These are phyloP conservation scores for Metschnikowia peoriensis DNA, from an alignment of 805 yeast genomes.

Conservation along the genomic window DNA sequence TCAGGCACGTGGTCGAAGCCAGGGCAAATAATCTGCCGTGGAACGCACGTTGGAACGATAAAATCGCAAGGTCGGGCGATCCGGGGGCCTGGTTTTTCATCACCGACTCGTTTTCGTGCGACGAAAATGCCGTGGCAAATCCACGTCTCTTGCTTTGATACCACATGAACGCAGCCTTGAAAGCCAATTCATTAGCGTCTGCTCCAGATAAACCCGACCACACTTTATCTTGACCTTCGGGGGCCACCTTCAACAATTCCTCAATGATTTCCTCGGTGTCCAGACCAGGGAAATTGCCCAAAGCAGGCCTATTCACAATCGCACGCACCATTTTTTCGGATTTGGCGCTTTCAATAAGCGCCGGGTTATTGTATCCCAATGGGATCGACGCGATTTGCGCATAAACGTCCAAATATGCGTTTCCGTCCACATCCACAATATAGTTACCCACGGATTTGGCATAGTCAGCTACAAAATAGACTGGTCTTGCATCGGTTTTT, in stretches of 20 bases:
- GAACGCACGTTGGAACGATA: conserved; percentile 87
- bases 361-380: conserved; percentile 84
- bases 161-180: conserved; percentile 84
- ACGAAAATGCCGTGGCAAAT: conserved; percentile 53
- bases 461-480: conserved; percentile 75
- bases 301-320: conserved; percentile 78
- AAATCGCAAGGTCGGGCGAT: conserved; percentile 78
- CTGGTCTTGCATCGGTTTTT: conserved; percentile 70
- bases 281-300: conserved; percentile 53
- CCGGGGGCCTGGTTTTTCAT: conserved; percentile 89
- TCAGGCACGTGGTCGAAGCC: conserved; percentile 87
- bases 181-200: conserved; percentile 86
- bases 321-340: conserved; percentile 71
- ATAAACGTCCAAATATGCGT: conserved; percentile 68
- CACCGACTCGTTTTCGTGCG: conserved; percentile 66
- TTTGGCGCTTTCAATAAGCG: conserved; percentile 62
- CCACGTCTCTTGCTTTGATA: conserved; percentile 72
- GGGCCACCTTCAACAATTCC: conserved; percentile 63
- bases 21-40: conserved; percentile 95
- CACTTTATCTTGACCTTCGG: conserved; percentile 68
- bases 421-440: conserved; percentile 78
- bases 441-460: conserved; percentile 75
- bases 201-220: conserved; percentile 86
- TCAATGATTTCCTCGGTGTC: conserved; percentile 59
- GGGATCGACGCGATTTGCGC: conserved; percentile 86